Conservation (phyloP, 495 filamentous ascomycete genomes). For the Hyphodiscus hymeniophilus region DNA sequence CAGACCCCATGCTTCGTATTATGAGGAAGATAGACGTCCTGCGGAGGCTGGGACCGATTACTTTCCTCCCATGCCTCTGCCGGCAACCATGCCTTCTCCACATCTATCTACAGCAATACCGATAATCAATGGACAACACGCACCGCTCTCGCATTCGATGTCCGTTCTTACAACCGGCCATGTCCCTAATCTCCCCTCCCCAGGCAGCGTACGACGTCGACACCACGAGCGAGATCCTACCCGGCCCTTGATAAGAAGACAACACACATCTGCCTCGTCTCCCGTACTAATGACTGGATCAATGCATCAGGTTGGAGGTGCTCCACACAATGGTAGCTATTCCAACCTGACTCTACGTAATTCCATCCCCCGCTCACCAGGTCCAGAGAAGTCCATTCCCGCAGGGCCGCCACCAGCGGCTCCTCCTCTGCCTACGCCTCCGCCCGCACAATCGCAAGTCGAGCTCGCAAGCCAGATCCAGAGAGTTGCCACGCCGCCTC, state of each 20-base stretch:
- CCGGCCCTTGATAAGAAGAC: slow-evolving; percentile 55
- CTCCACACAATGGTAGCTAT: slow-evolving; percentile 28
- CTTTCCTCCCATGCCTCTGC: slow-evolving; percentile 75
- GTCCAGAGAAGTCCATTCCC: slow-evolving; percentile 26
- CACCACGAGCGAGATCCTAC: slow-evolving; percentile 30
- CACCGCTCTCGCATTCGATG: slow-evolving; percentile 44
- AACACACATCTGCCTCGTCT: slow-evolving; percentile 79
- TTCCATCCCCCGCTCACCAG: slow-evolving; percentile 40
- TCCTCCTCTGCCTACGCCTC: slow-evolving; percentile 52
- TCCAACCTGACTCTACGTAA: slow-evolving; percentile 16
- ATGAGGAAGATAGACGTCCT: slow-evolving; percentile 59
- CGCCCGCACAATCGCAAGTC: slow-evolving; percentile 31
- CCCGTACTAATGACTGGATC: slow-evolving; percentile 32
- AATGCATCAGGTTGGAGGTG: not conserved
- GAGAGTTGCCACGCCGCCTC: slow-evolving; percentile 46
- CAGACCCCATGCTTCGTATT: slow-evolving; percentile 35
- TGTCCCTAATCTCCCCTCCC: slow-evolving; percentile 75
- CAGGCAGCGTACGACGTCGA: slow-evolving; percentile 51
- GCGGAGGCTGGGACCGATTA: slow-evolving; percentile 74
- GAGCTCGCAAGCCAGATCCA: slow-evolving; percentile 23
- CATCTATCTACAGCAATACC: slow-evolving; percentile 32
- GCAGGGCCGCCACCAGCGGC: slow-evolving; percentile 29
- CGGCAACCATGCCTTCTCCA: slow-evolving; percentile 30
- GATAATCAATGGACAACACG: slow-evolving; percentile 27
- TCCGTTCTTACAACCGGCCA: slow-evolving; percentile 73